Evolutionary conservation across 495 filamentous ascomycete genomes (phyloP), one percentile per base, ranked within the genome.

Genomic region (Cercophora scortea): DNA sequence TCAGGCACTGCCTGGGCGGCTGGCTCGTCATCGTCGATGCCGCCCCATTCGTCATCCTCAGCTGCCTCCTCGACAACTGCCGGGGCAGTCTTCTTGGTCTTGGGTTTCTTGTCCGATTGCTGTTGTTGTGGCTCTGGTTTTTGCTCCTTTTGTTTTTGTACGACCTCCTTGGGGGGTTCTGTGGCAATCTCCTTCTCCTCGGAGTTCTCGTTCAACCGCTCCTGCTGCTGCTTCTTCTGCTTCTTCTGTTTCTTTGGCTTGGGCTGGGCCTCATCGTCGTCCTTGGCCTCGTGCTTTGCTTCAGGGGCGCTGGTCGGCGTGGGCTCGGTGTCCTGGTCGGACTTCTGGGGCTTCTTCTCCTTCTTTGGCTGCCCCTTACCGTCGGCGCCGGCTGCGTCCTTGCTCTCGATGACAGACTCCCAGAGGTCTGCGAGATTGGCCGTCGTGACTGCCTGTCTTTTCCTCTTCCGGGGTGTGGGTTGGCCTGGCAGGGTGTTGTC

Each of bases 341-440:
- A 25, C 25, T 25, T 38, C 36, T 38, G 9, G 25, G 40, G 42
- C 49, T 49, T 49, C 50, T 55, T 55, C 39, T 16, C 48, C 47
- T n/a, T 46, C 49, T 35, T 48, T 33, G 41, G 12, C 35, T 11
- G 42, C 12, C 54, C 47, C 39, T 40, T 42, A 12, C 38, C 49
- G 32, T 47, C 42, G 10, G 18, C 17, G 19, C 9, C 53, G 10
- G 17, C 19, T 33, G 43, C 15, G 11, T 51, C 38, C 59, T 82
- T 81, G 25, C 83, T 80, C 59, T 92, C 90, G 58, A 95, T 88
- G 54, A 91, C 79, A 52, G 79, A 80, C 51, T 87, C 85, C 71
- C 82, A 95, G 58, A 95, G 72, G 42, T 83, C 81, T 51, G 82
- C 78, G 32, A 95, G 75, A 69, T 95, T 94, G 0, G 77, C 75